phyloP scores from a whole-genome alignment of 768 basidiomycete species.

The Tylopilus balloui region DNA sequence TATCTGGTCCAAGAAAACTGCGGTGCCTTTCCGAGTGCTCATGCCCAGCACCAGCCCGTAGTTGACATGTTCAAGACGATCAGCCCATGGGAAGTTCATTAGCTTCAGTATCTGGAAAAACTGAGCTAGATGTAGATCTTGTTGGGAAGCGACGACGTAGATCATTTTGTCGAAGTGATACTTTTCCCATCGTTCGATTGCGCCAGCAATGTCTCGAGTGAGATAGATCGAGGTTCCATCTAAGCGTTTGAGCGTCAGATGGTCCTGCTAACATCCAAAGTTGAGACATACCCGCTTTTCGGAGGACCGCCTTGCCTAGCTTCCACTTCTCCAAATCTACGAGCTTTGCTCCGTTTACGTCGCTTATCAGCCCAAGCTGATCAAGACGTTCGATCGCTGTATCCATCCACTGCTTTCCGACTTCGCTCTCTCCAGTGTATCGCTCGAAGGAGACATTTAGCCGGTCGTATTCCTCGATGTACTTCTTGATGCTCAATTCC shows the following conservation, averaged over 20 bases:
- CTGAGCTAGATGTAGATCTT: conserved; percentile 84
- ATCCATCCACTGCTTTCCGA: conserved; percentile 69
- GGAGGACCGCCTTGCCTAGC: conserved; percentile 83
- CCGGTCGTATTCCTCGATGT: conserved; percentile 80
- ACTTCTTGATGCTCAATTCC: conserved; percentile 84
- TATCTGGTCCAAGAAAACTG: conserved; percentile 92
- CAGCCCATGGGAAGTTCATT: conserved; percentile 88
- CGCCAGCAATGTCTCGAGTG: conserved; percentile 92
- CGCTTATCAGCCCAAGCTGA: conserved; percentile 69
- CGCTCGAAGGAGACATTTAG: conserved; percentile 90
- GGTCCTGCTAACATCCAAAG: too few relatives aligned
- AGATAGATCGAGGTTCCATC: conserved; percentile 91
- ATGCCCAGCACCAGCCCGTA: conserved; percentile 92
- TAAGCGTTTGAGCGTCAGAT: conserved; percentile 31
- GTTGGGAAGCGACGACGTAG: conserved; percentile 85
- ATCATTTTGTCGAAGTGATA: conserved; percentile 93
- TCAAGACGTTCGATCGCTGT: conserved; percentile 64
- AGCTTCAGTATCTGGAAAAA: conserved; percentile 91
- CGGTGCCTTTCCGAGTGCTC: conserved; percentile 91
- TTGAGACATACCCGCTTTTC: conserved; percentile 64
- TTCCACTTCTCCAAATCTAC: conserved; percentile 89
- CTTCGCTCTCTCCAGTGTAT: conserved; percentile 87
- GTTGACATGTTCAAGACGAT: conserved; percentile 80
- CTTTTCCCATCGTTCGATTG: conserved; percentile 86
- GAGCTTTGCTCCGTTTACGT: conserved; percentile 76